These are phyloP conservation scores for Thelonectria rubi DNA, from an alignment of 2,329 filamentous ascomycete species.

Conservation along the genomic window DNA sequence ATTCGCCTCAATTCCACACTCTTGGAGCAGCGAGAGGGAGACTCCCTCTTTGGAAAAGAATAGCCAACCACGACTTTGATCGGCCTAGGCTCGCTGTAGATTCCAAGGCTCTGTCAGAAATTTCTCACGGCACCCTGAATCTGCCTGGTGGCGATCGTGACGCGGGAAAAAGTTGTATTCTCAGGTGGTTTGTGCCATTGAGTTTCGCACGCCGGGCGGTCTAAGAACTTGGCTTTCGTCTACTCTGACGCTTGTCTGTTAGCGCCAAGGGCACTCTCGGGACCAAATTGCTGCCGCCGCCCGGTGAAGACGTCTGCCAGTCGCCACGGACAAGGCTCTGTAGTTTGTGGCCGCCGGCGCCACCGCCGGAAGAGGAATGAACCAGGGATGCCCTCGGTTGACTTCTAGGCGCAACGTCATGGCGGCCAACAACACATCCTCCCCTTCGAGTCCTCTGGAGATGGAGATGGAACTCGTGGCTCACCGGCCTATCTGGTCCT, in stretches of 20 bases:
- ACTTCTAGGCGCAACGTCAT: conserved; percentile 3
- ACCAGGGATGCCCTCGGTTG: conserved; percentile 8
- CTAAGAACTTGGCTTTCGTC: not conserved
- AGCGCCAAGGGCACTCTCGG: conserved; percentile 5
- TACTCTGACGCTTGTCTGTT: conserved; percentile 11
- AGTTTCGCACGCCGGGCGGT: not conserved
- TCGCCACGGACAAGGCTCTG: not conserved
- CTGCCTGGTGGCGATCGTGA: not conserved
- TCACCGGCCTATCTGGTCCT: conserved; percentile 3
- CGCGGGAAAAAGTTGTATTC: not conserved
- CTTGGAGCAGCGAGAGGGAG: conserved; percentile 1
- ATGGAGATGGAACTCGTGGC: conserved; percentile 5
- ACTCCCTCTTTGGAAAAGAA: not conserved
- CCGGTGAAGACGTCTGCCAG: conserved; percentile 2
- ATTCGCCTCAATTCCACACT: conserved; percentile 14
- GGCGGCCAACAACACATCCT: not conserved
- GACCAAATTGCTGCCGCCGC: conserved; percentile 9
- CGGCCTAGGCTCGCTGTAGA: not conserved
- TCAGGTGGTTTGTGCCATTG: conserved; percentile 5
- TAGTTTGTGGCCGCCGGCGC: conserved; percentile 10
- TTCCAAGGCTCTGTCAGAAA: not conserved
- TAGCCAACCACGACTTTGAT: not conserved
- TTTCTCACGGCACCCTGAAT: not conserved
- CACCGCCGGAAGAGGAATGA: not conserved
- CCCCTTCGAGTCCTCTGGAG: not conserved